Percentiles rank a stretch among this genome's conserved stretches.
These are phyloP conservation scores for Leavenworthia alabamica DNA, from an alignment of 345 rosid genomes.

Conservation along the genomic window DNA sequence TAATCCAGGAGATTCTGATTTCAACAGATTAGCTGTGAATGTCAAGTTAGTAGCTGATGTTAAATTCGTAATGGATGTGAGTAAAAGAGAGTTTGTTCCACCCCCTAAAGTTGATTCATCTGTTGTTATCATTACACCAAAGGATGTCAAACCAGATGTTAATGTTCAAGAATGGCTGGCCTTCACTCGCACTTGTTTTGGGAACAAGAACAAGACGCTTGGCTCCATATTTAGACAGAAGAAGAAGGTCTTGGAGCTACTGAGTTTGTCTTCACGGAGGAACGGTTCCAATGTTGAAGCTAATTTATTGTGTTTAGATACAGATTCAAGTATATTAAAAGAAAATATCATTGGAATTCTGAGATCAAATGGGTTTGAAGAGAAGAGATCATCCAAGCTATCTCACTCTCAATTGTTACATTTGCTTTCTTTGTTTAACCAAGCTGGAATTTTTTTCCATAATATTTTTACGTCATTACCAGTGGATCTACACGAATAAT, in stretches of 20 bases:
- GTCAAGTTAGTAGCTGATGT: constrained; percentile 80
- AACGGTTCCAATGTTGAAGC: constrained; percentile 24
- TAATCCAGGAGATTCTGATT: constrained; percentile 76
- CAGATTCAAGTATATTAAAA: constrained; percentile 44
- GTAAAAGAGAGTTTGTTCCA: constrained; percentile 87
- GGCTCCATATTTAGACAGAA: constrained; percentile 91
- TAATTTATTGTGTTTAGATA: constrained; percentile 23
- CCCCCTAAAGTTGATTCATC: constrained; percentile 88
- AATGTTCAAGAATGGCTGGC: constrained; percentile 67
- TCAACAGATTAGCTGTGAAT: constrained; percentile 79
- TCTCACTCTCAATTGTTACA: constrained; percentile 50
- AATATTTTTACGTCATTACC: constrained; percentile 21
- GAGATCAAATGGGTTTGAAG: constrained; percentile 44
- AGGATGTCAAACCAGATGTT: constrained; percentile 47
- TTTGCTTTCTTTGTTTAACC: constrained; percentile 61
- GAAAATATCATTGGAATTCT: constrained; percentile 48
- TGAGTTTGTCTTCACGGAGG: constrained; percentile 23
- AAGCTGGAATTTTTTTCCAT: constrained; percentile 62
- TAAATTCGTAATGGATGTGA: constrained; percentile 73
- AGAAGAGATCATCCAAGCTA: constrained; percentile 80
- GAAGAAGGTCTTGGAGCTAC: constrained; percentile 67
- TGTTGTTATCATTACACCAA: constrained; percentile 67
- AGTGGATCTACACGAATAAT: constrained; percentile 15
- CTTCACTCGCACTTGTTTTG: constrained; percentile 69
- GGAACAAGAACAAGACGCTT: constrained; percentile 79